phyloP scores from a whole-genome alignment of 2,329 filamentous ascomycete species.

The Cadophora gregata region DNA sequence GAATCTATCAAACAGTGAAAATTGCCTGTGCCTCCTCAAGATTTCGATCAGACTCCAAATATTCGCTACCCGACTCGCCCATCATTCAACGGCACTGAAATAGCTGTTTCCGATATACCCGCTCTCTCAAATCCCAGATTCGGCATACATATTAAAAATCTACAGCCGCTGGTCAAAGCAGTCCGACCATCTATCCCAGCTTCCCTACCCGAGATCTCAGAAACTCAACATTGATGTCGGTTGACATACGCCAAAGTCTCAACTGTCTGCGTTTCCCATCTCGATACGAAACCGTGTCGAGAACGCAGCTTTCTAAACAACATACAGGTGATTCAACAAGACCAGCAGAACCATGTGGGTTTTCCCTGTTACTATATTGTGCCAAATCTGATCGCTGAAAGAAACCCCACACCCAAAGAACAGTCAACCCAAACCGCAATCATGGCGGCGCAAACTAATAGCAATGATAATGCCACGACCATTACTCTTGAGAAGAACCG shows the following conservation, averaged over 20 bases:
- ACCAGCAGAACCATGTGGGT: conserved; percentile 43
- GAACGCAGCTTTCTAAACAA: conserved; percentile 60
- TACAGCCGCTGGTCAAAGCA: conserved; percentile 23
- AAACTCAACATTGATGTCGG: conserved; percentile 59
- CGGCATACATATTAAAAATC: background rate
- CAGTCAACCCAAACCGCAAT: conserved; percentile 34
- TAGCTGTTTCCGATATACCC: conserved; percentile 2
- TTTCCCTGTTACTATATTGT: background rate
- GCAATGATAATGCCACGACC: conserved; percentile 40
- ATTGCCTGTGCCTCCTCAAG: background rate
- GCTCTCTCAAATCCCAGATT: conserved; percentile 7
- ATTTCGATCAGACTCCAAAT: conserved; percentile 6
- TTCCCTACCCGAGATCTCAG: conserved; percentile 20
- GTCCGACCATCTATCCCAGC: conserved; percentile 25
- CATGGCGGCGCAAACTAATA: conserved; percentile 47
- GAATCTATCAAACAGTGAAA: conserved; percentile 13
- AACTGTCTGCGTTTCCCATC: conserved; percentile 60
- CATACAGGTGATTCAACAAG: conserved; percentile 56
- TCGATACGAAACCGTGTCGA: conserved; percentile 61
- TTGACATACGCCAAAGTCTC: conserved; percentile 60
- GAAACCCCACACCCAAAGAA: conserved; percentile 23
- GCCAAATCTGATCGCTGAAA: conserved; percentile 25
- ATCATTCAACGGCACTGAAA: conserved; percentile 17
- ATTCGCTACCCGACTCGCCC: conserved; percentile 26
- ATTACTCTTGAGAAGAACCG: conserved; percentile 42